Evolutionary conservation across 2,329 filamentous ascomycete species (phyloP).

Genomic region (Fusarium oxysporum): DNA sequence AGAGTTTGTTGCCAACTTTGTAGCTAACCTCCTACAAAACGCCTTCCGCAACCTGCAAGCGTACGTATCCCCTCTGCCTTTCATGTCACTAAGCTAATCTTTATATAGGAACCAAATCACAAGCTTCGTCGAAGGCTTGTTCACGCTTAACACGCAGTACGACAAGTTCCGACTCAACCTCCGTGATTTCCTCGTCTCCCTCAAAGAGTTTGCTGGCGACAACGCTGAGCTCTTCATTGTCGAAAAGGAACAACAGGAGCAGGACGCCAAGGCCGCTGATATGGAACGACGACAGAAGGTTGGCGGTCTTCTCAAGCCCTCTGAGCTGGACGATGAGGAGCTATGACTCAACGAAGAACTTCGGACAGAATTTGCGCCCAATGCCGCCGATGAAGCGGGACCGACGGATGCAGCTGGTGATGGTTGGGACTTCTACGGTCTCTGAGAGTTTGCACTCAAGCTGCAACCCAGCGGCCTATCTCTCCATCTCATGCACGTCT

Average conservation of each 20-base stretch:
- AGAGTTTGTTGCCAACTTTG: slow-evolving; percentile 90
- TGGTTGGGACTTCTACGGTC: slow-evolving; percentile 75
- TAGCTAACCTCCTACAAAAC: slow-evolving; percentile 83
- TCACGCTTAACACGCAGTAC: slow-evolving; percentile 87
- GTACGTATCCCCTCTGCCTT: slow-evolving; percentile 64
- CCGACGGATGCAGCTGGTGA: slow-evolving; percentile 54
- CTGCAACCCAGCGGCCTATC: not conserved
- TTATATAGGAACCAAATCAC: slow-evolving; percentile 80
- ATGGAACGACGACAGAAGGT: slow-evolving; percentile 94
- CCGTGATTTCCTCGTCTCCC: slow-evolving; percentile 95
- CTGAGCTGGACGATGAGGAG: slow-evolving; percentile 93
- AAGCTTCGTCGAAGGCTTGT: slow-evolving; percentile 89
- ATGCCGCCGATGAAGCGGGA: slow-evolving; percentile 44
- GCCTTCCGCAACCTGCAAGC: slow-evolving; percentile 94
- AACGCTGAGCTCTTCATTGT: slow-evolving; percentile 94
- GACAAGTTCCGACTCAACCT: slow-evolving; percentile 96
- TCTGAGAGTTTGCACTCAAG: slow-evolving; percentile 52
- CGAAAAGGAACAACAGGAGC: slow-evolving; percentile 92
- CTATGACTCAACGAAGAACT: slow-evolving; percentile 84
- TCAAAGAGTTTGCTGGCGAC: slow-evolving; percentile 97
- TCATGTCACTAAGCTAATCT: slow-evolving; percentile 50
- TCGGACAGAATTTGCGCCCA: slow-evolving; percentile 68
- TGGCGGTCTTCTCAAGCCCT: slow-evolving; percentile 94
- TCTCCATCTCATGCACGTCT: not conserved
- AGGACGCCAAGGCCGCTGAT: slow-evolving; percentile 87